Percentiles rank a stretch among this genome's conserved stretches.
Conservation (phyloP, 441 rosid species). For the Lepidium campestre region DNA sequence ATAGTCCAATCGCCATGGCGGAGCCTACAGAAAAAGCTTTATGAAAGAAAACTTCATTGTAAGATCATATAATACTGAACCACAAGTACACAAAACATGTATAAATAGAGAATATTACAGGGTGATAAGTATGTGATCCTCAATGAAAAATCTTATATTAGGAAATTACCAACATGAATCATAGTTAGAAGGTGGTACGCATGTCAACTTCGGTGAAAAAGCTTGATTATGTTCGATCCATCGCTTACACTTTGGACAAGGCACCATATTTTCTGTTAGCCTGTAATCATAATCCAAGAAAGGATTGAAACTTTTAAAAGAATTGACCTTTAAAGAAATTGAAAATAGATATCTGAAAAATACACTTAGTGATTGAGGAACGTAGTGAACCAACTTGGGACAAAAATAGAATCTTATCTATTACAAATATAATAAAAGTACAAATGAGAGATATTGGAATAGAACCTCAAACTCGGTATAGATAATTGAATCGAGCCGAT, state of each 20-base stretch:
- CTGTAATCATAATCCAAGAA: background rate
- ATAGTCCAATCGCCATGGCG: constrained; percentile 6
- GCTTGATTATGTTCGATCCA: constrained; percentile 45
- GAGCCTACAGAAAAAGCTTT: background rate
- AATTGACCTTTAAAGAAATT: background rate
- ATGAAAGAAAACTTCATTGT: background rate
- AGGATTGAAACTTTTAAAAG: background rate
- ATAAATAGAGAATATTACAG: constrained; percentile 21
- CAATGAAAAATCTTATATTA: constrained; percentile 24
- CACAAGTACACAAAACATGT: background rate
- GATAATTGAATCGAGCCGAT: no score
- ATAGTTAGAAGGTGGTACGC: constrained; percentile 44
- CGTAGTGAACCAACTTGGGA: no score
- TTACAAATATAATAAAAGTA: no score
- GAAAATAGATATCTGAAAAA: background rate
- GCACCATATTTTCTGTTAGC: constrained; percentile 44
- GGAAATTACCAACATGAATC: constrained; percentile 52
- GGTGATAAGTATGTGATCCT: constrained; percentile 51
- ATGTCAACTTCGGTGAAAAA: constrained; percentile 47
- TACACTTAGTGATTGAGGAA: no score
- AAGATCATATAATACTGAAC: background rate
- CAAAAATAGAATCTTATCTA: no score
- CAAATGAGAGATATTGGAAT: no score
- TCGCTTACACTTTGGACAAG: constrained; percentile 63
- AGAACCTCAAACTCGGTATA: no score